Evolutionary conservation across 805 yeast species (phyloP).

Genomic region (Metschnikowia aberdeeniae): DNA sequence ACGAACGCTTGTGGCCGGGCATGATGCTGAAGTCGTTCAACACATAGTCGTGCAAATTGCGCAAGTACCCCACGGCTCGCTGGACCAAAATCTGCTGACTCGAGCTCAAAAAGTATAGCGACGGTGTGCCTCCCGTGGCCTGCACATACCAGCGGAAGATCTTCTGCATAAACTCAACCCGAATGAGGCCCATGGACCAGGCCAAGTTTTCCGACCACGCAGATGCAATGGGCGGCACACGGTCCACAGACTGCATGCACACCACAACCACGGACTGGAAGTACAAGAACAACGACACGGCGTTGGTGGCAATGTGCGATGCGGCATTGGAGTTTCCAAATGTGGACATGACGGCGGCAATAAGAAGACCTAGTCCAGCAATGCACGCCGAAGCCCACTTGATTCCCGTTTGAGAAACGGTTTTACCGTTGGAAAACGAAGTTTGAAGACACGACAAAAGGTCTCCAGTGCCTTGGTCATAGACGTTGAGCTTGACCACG

Average conservation of each 20-base stretch:
- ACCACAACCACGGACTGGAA: constrained; percentile 86
- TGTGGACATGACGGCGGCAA: constrained; percentile 77
- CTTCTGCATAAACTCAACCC: constrained; percentile 75
- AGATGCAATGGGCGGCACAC: constrained; percentile 87
- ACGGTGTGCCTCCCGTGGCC: constrained; percentile 84
- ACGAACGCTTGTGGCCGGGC: constrained; percentile 22
- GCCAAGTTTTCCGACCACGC: constrained; percentile 91
- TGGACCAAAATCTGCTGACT: constrained; percentile 73
- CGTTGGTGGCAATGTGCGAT: constrained; percentile 81
- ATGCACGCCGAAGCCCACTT: constrained; percentile 93
- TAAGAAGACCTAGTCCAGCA: constrained; percentile 81
- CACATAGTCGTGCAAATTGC: constrained; percentile 21
- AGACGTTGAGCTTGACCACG: constrained; percentile 53
- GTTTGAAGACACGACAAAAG: constrained; percentile 72
- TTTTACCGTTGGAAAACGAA: constrained; percentile 69
- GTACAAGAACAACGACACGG: constrained; percentile 77
- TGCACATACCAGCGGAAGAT: constrained; percentile 83
- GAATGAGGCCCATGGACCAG: constrained; percentile 92
- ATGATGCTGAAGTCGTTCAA: constrained; percentile 8
- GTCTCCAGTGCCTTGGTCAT: constrained; percentile 37
- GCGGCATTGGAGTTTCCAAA: constrained; percentile 89
- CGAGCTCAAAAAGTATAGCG: constrained; percentile 57
- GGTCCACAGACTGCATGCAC: constrained; percentile 78
- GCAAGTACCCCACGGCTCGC: constrained; percentile 44
- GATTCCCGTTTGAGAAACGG: constrained; percentile 64